These are phyloP conservation scores for Pseudogymnoascus sp. DNA, from an alignment of 2,329 filamentous ascomycete species.

Conservation along the genomic window DNA sequence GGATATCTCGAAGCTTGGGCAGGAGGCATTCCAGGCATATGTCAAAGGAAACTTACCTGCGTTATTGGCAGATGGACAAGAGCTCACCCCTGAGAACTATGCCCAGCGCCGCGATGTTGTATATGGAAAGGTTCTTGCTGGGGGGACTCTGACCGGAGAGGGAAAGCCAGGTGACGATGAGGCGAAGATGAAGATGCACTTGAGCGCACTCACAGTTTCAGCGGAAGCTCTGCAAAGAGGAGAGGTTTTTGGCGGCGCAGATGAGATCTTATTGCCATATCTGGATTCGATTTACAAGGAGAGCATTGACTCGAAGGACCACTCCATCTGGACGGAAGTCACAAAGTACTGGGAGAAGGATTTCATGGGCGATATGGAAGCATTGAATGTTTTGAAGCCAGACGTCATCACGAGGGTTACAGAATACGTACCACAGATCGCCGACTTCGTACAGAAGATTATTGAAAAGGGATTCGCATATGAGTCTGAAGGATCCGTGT, in stretches of 20 bases:
- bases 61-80: conserved; percentile 37
- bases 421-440: conserved; percentile 83
- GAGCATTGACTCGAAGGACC: conserved; percentile 52
- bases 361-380: conserved; percentile 81
- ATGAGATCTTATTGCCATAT: conserved; percentile 70
- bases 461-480: conserved; percentile 84
- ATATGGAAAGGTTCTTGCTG: conserved; percentile 48
- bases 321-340: conserved; percentile 75
- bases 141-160: conserved; percentile 48
- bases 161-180: conserved; percentile 51
- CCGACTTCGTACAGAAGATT: conserved; percentile 73
- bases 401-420: conserved; percentile 84
- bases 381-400: conserved; percentile 75
- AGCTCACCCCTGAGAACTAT: conserved; percentile 45
- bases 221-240: conserved; percentile 41
- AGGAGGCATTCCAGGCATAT: conserved; percentile 48
- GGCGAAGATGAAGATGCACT: conserved; percentile 67
- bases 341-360: conserved; percentile 80
- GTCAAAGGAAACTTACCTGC: conserved; percentile 48
- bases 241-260: conserved; percentile 46
- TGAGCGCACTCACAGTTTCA: conserved; percentile 40
- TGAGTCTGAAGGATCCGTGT: conserved; percentile 73
- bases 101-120: conserved; percentile 40
- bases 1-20: conserved; percentile 41
- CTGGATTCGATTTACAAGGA: conserved; percentile 64